Evolutionary conservation across 2,329 filamentous ascomycete genomes (phyloP).

Genomic region (Beauveria rudraprayagi): DNA sequence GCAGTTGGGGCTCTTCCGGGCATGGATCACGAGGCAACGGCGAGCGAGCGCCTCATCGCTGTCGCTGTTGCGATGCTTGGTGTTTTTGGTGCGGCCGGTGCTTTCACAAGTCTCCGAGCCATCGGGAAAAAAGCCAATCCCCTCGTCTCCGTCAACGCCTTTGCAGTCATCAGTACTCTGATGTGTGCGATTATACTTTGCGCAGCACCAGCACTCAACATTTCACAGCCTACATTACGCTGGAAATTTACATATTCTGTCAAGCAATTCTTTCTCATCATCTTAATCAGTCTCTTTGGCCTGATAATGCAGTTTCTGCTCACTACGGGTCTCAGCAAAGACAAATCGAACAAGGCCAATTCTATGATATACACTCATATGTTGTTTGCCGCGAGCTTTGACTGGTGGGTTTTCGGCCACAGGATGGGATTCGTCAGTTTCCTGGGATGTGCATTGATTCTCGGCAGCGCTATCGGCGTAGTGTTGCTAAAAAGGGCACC

Average conservation of each 20-base stretch:
- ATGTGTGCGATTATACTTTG: constrained; percentile 56
- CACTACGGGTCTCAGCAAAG: constrained; percentile 65
- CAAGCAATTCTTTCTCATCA: constrained; percentile 58
- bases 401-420: constrained; percentile 44
- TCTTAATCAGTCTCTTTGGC: constrained; percentile 63
- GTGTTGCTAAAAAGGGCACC: constrained; percentile 35
- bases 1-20: constrained; percentile 19
- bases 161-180: constrained; percentile 61
- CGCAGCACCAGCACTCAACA: constrained; percentile 35
- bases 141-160: constrained; percentile 81
- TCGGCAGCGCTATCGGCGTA: constrained; percentile 45
- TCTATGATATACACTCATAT: constrained; percentile 53
- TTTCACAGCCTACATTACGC: constrained; percentile 38
- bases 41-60: constrained; percentile 59
- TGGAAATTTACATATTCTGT: constrained; percentile 33
- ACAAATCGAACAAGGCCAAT: constrained; percentile 54
- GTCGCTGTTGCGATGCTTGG: constrained; percentile 67
- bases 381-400: constrained; percentile 46
- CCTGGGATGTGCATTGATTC: constrained; percentile 42
- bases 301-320: constrained; percentile 84
- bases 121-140: constrained; percentile 76
- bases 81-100: constrained; percentile 65
- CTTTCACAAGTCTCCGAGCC: constrained; percentile 67
- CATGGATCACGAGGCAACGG: constrained; percentile 36
- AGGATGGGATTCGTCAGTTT: constrained; percentile 42